These are phyloP conservation scores for Ustilaginoidea virens DNA, from an alignment of 2,329 filamentous ascomycete genomes.

Conservation along the genomic window DNA sequence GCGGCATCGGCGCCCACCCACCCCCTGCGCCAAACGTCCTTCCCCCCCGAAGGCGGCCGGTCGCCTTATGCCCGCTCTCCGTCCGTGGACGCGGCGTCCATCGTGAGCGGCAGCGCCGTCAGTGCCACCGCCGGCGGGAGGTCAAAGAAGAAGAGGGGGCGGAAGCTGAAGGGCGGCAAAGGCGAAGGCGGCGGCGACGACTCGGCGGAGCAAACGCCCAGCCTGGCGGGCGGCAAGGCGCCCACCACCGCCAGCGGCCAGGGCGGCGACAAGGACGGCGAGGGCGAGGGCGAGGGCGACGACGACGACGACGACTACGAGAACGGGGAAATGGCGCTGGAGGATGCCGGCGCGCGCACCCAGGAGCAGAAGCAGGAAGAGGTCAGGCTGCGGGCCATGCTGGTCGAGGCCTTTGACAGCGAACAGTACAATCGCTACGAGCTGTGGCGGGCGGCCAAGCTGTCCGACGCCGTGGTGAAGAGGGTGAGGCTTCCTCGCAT, in stretches of 20 bases:
- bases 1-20: slow-evolving; percentile 41
- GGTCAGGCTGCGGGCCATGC: slow-evolving; percentile 38
- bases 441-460: slow-evolving; percentile 51
- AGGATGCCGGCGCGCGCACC: slow-evolving; percentile 43
- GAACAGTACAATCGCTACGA: slow-evolving; percentile 57
- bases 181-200: slow-evolving; percentile 31
- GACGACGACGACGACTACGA: slow-evolving; percentile 45
- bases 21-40: slow-evolving; percentile 67
- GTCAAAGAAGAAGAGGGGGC: slow-evolving; percentile 43
- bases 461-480: slow-evolving; percentile 54
- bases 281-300: slow-evolving; percentile 42
- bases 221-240: slow-evolving; percentile 24
- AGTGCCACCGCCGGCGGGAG: slow-evolving; percentile 24
- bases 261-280: slow-evolving; percentile 28
- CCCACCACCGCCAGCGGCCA: slow-evolving; percentile 29
- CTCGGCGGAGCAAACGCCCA: slow-evolving; percentile 25
- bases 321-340: slow-evolving; percentile 37
- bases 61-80: slow-evolving; percentile 48
- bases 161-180: slow-evolving; percentile 43
- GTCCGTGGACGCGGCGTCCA: slow-evolving; percentile 43
- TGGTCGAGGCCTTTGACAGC: slow-evolving; percentile 48
- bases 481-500: slow-evolving; percentile 29
- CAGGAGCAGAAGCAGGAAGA: slow-evolving; percentile 54
- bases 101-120: slow-evolving; percentile 46
- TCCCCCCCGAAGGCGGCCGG: slow-evolving; percentile 44